A percentile compares a stretch with the other conserved stretches of the same genome.
Conservation (phyloP, 2,329 filamentous ascomycete species). For the Ascochyta lentis region DNA sequence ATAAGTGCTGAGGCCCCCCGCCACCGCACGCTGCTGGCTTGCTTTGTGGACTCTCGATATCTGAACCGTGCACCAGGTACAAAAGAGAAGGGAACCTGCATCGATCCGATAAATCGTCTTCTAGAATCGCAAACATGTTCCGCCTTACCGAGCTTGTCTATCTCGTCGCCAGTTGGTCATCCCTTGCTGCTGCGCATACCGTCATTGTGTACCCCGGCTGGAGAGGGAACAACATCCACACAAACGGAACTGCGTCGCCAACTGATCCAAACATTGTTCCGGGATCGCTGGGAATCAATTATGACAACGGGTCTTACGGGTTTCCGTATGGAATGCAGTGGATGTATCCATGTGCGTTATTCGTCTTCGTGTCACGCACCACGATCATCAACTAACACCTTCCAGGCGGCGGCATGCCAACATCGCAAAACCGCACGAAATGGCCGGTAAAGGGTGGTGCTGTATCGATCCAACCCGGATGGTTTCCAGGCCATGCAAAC, state of each 20-base stretch:
- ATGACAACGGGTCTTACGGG: slow-evolving; percentile 52
- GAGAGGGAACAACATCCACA: slow-evolving; percentile 83
- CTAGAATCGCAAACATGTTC: slow-evolving; percentile 37
- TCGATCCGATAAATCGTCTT: neutral
- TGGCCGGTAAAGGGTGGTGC: slow-evolving; percentile 90
- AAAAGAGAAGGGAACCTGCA: slow-evolving; percentile 10
- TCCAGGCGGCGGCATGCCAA: slow-evolving; percentile 81
- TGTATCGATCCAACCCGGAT: slow-evolving; percentile 89
- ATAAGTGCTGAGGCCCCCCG: slow-evolving; percentile 41
- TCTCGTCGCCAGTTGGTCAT: slow-evolving; percentile 44
- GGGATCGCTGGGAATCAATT: slow-evolving; percentile 55
- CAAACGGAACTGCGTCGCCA: slow-evolving; percentile 67
- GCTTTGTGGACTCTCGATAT: slow-evolving; percentile 14
- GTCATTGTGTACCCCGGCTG: slow-evolving; percentile 86
- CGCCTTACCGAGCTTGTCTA: slow-evolving; percentile 42
- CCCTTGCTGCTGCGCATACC: slow-evolving; percentile 70
- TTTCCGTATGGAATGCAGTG: slow-evolving; percentile 94
- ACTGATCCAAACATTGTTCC: slow-evolving; percentile 45
- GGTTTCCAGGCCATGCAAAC: slow-evolving; percentile 87
- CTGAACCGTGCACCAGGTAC: slow-evolving; percentile 7
- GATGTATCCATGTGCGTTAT: slow-evolving; percentile 85
- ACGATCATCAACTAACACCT: slow-evolving; percentile 16
- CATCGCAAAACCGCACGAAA: slow-evolving; percentile 82
- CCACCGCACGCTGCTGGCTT: slow-evolving; percentile 34
- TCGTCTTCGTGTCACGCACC: neutral